These are phyloP conservation scores for Alloteropsis semialata DNA, from an alignment of 176 grass and related monocot genomes.

Conservation along the genomic window DNA sequence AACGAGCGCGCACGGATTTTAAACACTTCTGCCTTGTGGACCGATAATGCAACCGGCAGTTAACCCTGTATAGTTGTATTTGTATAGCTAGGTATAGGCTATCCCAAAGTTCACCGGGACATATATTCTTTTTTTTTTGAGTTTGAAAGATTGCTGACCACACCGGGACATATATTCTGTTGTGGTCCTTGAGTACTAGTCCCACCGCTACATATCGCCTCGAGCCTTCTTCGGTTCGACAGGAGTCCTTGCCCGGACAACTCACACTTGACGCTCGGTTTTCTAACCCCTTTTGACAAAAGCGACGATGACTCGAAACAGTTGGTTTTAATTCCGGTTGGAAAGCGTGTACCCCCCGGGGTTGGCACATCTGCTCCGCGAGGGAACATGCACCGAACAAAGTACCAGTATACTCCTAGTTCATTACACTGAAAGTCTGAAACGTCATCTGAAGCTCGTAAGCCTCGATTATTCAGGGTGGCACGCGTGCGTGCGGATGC, in stretches of 20 bases:
- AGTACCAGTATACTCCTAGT: neutral
- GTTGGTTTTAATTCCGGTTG: neutral
- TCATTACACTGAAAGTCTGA: neutral
- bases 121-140: too few species aligned
- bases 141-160: too few species aligned
- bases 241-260: neutral
- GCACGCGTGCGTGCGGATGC: neutral
- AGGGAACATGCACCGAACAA: neutral
- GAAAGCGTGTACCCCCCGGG: neutral
- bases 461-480: neutral
- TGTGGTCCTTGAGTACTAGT: neutral
- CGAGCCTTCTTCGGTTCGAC: neutral
- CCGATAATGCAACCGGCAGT: constrained; percentile 8
- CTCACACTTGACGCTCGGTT: neutral
- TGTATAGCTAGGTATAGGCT: too few species aligned
- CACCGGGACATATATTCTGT: neutral
- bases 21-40: neutral
- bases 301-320: neutral
- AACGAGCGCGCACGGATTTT: neutral
- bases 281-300: neutral
- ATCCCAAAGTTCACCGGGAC: constrained; percentile 11
- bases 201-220: neutral
- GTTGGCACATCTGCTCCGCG: neutral
- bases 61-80: too few species aligned
- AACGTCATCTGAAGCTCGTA: too few species aligned